Conservation (phyloP, 73 alveolate species). For the Paramecium biaurelia region DNA sequence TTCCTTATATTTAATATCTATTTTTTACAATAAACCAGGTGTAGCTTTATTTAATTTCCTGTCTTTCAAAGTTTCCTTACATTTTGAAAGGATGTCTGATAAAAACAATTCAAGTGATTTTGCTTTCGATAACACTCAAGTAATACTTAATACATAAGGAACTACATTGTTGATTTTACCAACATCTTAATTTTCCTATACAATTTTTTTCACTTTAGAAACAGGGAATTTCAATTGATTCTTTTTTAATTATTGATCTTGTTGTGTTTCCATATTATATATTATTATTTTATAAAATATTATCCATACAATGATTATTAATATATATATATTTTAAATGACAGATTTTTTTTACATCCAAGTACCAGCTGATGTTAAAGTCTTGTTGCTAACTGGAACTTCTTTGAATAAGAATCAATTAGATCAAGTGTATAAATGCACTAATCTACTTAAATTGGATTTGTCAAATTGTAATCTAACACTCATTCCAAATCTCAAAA, state of each 20-base stretch:
- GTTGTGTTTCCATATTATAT: not conserved
- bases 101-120: constrained; percentile 41
- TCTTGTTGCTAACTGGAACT: not conserved
- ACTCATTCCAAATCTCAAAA: not conserved
- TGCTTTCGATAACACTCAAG: not conserved
- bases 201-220: constrained; percentile 22
- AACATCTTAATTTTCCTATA: constrained; percentile 36
- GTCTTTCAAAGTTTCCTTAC: not conserved
- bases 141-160: constrained; percentile 37
- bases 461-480: not conserved
- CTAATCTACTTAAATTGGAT: not conserved
- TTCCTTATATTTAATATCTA: not conserved
- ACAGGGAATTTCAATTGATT: constrained; percentile 50
- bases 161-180: constrained; percentile 49
- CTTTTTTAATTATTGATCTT: not conserved
- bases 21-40: constrained; percentile 35
- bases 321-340: not conserved
- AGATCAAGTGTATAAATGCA: not conserved
- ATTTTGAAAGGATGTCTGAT: not conserved
- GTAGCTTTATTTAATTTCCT: constrained; percentile 23
- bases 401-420: not conserved
- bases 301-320: not conserved
- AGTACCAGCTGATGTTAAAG: constrained; percentile 3
- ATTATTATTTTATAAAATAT: not conserved
- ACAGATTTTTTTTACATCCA: not conserved